These are phyloP conservation scores for Alnus rubra DNA, from an alignment of 306 rosid species.

Conservation along the genomic window DNA sequence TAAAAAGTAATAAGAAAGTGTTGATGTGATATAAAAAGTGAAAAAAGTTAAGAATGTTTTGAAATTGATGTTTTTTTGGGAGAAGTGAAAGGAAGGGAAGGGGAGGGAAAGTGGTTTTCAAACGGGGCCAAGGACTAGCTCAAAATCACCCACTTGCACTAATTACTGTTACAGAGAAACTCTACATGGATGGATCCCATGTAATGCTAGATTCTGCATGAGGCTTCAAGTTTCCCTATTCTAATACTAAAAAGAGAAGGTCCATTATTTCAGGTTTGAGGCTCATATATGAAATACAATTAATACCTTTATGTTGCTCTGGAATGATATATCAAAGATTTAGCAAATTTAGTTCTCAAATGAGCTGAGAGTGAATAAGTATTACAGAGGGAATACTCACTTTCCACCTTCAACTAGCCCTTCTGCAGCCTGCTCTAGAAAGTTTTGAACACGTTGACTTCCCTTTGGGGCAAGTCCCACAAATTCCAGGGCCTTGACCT, in stretches of 20 bases:
- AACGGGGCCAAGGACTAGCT: too few relatives aligned
- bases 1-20: too few relatives aligned
- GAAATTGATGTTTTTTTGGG: too few relatives aligned
- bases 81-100: too few relatives aligned
- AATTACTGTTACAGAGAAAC: neutral
- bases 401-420: constrained; percentile 96
- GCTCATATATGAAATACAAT: neutral
- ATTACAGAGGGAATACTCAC: constrained; percentile 54
- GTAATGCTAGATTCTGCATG: too few relatives aligned
- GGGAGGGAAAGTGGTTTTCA: too few relatives aligned
- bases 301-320: neutral
- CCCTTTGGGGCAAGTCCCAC: constrained; percentile 88
- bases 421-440: constrained; percentile 90
- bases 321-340: neutral
- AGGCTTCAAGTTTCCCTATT: too few relatives aligned
- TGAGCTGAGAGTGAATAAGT: neutral
- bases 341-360: neutral
- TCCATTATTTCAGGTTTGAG: too few relatives aligned
- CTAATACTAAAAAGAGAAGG: too few relatives aligned
- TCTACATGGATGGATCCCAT: too few relatives aligned
- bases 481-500: constrained; percentile 81
- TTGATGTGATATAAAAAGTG: too few relatives aligned
- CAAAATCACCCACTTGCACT: neutral
- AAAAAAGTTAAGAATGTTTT: too few relatives aligned
- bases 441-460: constrained; percentile 87